phyloP scores from a whole-genome alignment of 495 filamentous ascomycete species.

The Penicillium ochrochloron region DNA sequence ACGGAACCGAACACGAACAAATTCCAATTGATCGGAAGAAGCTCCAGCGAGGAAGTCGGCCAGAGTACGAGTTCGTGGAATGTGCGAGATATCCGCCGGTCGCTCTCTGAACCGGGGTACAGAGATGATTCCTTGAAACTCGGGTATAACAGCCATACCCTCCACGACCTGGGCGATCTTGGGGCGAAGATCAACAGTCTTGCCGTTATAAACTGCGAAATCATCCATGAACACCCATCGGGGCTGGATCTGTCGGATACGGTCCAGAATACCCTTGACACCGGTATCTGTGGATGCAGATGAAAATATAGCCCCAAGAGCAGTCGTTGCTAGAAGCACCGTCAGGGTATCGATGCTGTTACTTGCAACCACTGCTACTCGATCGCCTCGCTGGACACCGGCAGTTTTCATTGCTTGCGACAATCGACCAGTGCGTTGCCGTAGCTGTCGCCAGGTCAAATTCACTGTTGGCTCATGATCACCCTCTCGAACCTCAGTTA shows the following conservation, averaged over 20 bases:
- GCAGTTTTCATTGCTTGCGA: constrained; percentile 63
- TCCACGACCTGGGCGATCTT: constrained; percentile 70
- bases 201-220: constrained; percentile 75
- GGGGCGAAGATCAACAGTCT: constrained; percentile 65
- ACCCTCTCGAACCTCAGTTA: constrained; percentile 74
- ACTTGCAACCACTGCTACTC: constrained; percentile 71
- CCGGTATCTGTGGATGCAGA: constrained; percentile 79
- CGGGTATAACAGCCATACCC: constrained; percentile 60
- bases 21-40: constrained; percentile 49
- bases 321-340: constrained; percentile 64
- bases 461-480: constrained; percentile 54
- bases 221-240: constrained; percentile 79
- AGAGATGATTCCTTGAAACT: constrained; percentile 66
- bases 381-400: constrained; percentile 71
- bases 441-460: constrained; percentile 66
- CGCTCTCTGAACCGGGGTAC: constrained; percentile 63
- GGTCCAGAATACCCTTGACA: constrained; percentile 72
- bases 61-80: constrained; percentile 60
- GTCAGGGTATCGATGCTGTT: constrained; percentile 72
- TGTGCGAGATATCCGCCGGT: constrained; percentile 57
- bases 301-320: constrained; percentile 71
- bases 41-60: constrained; percentile 55
- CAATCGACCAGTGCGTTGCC: constrained; percentile 56
- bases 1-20: constrained; percentile 53
- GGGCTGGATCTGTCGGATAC: constrained; percentile 71